phyloP scores from a whole-genome alignment of 1,284 basidiomycete genomes.

The Cutaneotrichosporon spelunceum region DNA sequence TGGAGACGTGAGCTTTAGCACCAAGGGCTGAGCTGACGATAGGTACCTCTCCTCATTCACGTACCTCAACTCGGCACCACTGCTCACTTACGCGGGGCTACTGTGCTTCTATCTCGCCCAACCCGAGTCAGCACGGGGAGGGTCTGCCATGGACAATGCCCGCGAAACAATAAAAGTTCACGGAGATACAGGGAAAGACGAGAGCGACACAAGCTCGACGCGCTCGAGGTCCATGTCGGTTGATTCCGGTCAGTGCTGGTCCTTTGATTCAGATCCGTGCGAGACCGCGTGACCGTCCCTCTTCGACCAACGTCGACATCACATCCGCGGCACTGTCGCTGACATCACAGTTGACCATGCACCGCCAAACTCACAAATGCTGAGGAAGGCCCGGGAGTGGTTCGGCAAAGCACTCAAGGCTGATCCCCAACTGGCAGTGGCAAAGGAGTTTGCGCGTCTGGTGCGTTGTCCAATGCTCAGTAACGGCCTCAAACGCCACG shows the following conservation, averaged over 20 bases:
- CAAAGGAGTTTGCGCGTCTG: slow-evolving; percentile 33
- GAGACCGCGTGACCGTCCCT: background rate
- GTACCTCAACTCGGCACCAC: slow-evolving; percentile 70
- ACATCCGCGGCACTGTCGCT: background rate
- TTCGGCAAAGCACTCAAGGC: slow-evolving; percentile 38
- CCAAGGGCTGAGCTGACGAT: slow-evolving; percentile 13
- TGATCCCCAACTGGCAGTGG: slow-evolving; percentile 31
- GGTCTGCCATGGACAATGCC: background rate
- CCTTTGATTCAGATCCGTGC: background rate
- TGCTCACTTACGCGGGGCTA: slow-evolving; percentile 79
- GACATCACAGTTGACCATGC: background rate
- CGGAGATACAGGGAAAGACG: background rate
- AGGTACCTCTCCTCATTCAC: slow-evolving; percentile 82
- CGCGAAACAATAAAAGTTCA: background rate
- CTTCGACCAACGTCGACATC: background rate
- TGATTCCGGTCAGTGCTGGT: slow-evolving; percentile 3
- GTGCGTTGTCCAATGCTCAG: slow-evolving; percentile 17
- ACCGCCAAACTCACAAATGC: slow-evolving; percentile 11
- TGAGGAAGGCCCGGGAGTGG: slow-evolving; percentile 34
- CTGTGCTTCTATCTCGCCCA: slow-evolving; percentile 59
- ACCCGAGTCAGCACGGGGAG: slow-evolving; percentile 24
- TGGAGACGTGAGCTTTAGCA: slow-evolving; percentile 65
- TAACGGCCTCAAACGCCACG: background rate
- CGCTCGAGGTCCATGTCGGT: slow-evolving; percentile 7
- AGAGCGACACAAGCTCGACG: background rate